Base-by-base conservation (phyloP, 2,329 filamentous ascomycete genomes). In the Lachnellula cervina region DNA sequence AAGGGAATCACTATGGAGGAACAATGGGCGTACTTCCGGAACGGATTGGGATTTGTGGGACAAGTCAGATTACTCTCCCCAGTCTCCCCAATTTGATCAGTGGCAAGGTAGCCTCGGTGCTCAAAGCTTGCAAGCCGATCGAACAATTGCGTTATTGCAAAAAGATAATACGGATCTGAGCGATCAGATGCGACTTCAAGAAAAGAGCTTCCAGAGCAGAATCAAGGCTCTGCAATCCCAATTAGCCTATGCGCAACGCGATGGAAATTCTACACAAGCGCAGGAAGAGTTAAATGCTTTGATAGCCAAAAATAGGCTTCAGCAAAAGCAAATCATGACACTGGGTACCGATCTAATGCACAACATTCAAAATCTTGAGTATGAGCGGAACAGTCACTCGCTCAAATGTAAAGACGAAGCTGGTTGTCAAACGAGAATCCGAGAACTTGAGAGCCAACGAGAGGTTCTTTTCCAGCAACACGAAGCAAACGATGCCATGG, bases 401-500 rank as follows among this genome's bases (percentile, higher is more conserved):
- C 4, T 38, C 11, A 28, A 34, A 23, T 56, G 49, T 23, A 37
- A 45, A 38, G 23, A 46, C 32, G 49, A 56, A 19, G 54, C 49
- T 4, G n/a, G 4, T 2, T 52, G 49, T 40, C 35, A 13, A 5
- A 6, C 21, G 17, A 23, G 9, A n/a, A 52, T 52, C 23, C 35
- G 25, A 37, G 44, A 32, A 16, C 50, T 56, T 21, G 37, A 52
- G 25, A 21, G n/a, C 5, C 43, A 56, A n/a, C 52, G 38, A 14
- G 11, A 47, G 21, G n/a, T 44, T 19, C 34, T 56, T 1, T 17
- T 56, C 1, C 25, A 52, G 14, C 16, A 21, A 7, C 49, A 56
- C 28, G 9, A 28, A n/a, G 54, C 25, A 16, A 52, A 56, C 25
- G 50, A 56, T 38, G 5, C 37, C 17, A 56, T 56, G 54, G 54